phyloP scores from a whole-genome alignment of 768 basidiomycete genomes.

The Lactarius quietus region DNA sequence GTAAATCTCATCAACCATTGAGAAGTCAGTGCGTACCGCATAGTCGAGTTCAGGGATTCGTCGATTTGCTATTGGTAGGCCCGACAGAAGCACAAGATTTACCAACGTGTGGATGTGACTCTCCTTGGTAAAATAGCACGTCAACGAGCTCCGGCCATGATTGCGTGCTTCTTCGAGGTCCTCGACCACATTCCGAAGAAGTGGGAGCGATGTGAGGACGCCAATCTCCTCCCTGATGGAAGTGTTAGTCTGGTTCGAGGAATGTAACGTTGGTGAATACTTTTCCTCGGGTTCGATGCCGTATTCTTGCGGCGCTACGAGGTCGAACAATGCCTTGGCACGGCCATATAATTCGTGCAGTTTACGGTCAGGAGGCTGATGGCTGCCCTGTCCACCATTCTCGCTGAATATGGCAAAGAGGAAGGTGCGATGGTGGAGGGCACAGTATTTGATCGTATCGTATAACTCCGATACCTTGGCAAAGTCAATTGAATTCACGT shows the following conservation, averaged over 20 bases:
- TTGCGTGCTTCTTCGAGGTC: conserved; percentile 89
- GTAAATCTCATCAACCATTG: background rate
- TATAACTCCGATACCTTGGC: conserved; percentile 88
- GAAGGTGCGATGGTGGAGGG: conserved; percentile 85
- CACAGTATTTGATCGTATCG: conserved; percentile 96
- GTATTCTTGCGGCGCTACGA: conserved; percentile 98
- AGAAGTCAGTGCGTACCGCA: conserved; percentile 50
- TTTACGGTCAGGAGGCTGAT: conserved; percentile 65
- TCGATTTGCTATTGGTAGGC: conserved; percentile 91
- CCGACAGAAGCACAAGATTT: conserved; percentile 89
- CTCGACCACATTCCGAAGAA: conserved; percentile 89
- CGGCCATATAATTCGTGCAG: conserved; percentile 92
- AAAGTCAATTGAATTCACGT: conserved; percentile 1
- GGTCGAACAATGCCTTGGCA: conserved; percentile 94
- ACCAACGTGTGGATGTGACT: conserved; percentile 92
- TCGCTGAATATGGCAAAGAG: conserved; percentile 89
- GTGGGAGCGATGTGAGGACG: conserved; percentile 87
- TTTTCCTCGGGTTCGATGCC: conserved; percentile 96
- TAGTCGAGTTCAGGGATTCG: conserved; percentile 97
- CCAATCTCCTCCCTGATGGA: conserved; percentile 85
- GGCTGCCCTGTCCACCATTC: conserved; percentile 51
- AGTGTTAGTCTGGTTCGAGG: background rate
- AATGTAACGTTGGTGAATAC: conserved; percentile 38
- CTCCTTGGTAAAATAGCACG: conserved; percentile 96
- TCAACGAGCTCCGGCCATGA: conserved; percentile 73